Percentiles rank a stretch among this genome's conserved stretches.
These are phyloP conservation scores for Botrytis squamosa DNA, from an alignment of 2,329 filamentous ascomycete genomes.

Conservation along the genomic window DNA sequence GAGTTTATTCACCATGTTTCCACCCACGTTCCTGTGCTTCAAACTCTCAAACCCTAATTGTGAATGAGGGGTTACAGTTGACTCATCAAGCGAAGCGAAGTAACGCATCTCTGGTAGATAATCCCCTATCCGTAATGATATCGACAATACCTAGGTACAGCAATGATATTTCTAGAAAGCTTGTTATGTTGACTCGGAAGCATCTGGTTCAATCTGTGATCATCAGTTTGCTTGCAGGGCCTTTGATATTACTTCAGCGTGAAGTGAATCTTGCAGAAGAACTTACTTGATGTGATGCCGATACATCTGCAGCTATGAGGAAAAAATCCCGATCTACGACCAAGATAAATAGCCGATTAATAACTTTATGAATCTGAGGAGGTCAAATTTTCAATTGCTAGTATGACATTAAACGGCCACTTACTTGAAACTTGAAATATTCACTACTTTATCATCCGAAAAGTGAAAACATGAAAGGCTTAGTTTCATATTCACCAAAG, in stretches of 20 bases:
- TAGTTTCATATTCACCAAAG: neutral
- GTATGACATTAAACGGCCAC: neutral
- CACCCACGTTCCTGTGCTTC: neutral
- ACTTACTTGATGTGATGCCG: neutral
- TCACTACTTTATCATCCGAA: neutral
- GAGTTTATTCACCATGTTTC: neutral
- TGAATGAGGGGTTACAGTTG: neutral
- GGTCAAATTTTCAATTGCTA: neutral
- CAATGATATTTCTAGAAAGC: neutral
- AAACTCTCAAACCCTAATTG: neutral
- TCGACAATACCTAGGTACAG: neutral
- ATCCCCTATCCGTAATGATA: neutral
- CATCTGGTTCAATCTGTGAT: too few relatives aligned
- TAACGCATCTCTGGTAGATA: neutral
- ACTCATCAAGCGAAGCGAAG: neutral
- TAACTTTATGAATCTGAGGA: neutral
- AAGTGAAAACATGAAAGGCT: neutral
- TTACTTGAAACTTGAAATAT: neutral
- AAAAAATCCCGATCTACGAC: neutral
- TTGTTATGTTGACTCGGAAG: rapidly evolving
- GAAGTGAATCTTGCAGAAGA: neutral
- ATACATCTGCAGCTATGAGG: neutral
- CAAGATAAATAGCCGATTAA: rapidly evolving
- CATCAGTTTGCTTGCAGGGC: neutral
- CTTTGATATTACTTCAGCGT: neutral